Base-by-base conservation (phyloP, 306 rosid genomes). In the Argentina anserina region DNA sequence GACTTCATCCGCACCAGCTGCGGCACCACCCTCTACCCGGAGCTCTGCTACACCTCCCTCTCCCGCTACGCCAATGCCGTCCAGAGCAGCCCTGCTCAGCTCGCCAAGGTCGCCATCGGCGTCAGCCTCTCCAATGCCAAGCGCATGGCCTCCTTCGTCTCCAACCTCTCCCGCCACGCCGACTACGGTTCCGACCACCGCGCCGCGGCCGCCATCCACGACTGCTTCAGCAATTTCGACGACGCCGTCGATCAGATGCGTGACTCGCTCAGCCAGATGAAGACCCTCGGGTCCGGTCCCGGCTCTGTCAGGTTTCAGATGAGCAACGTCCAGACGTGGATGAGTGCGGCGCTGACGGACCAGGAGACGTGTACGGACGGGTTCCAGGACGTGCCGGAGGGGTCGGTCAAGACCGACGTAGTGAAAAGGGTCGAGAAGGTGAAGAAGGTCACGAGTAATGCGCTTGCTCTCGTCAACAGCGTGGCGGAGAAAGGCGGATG, bases 311-410 rank as follows among this genome's bases (percentile, higher is more conserved):
- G 79, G 75, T 95, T 95, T 55, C 92, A 90, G 88, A 92, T 95
- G 97, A 88, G 97, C 66, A 91, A 95, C 83, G 99, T 95, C 7
- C 99, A 95, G 88, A 95, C 99, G 88, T 95, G 99, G 99, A 91
- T 95, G 99, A 95, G 99, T 79, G 99, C 99, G 0, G 97, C 99
- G 9, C 78, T 95, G 7, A 95, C 99, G 12, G 96, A 95, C 56
- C 89, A 95, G 79, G 99, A 95, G 41, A 95, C 99, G 0, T 95
- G 99, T 70, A 91, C 99, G 78, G 97, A 95, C 66, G 99, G 97
- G 0, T 92, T 95, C 70, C 80, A 84, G 49, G 97, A 87, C 36
- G 97, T 88, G 39, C 23, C 63, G 5, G 87, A 95, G 1, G 78
- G 88, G 21, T 74, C 89, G 26, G 59, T 92, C 76, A 95, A 95